Percentiles rank a stretch among this genome's conserved stretches.
Evolutionary conservation across 2,329 filamentous ascomycete species (phyloP).

Genomic region (Pseudopithomyces chartarum): DNA sequence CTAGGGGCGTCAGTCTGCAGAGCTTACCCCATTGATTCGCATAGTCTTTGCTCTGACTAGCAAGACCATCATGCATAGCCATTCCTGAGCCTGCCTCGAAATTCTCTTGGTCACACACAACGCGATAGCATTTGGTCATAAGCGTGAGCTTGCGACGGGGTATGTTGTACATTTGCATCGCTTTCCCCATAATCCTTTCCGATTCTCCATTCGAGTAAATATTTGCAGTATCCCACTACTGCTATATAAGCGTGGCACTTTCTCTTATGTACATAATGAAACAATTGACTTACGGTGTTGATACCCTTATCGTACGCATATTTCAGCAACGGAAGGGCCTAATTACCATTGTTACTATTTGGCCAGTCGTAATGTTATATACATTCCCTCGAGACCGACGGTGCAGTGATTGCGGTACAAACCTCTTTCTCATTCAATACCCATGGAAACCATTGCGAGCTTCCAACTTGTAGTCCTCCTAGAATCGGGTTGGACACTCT

Average conservation of each 20-base stretch:
- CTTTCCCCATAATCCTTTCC: conserved; percentile 62
- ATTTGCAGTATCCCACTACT: conserved; percentile 37
- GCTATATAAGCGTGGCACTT: neutral
- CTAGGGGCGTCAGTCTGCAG: too few species aligned
- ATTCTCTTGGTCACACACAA: conserved; percentile 50
- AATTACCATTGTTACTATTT: too few species aligned
- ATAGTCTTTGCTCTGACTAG: conserved; percentile 51
- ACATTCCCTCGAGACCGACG: too few species aligned
- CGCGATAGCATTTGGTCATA: conserved; percentile 60
- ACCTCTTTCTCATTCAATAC: neutral
- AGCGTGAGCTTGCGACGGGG: conserved; percentile 63
- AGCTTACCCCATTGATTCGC: conserved; percentile 46
- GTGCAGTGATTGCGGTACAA: neutral
- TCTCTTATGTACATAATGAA: neutral
- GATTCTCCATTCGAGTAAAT: conserved; percentile 62
- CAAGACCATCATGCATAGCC: conserved; percentile 48
- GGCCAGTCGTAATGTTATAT: too few species aligned
- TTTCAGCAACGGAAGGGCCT: conserved; percentile 37
- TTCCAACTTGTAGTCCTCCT: neutral
- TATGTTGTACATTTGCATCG: conserved; percentile 64
- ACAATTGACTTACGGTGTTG: conserved; percentile 29
- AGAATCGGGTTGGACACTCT: neutral
- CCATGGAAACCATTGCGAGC: neutral
- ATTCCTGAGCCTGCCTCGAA: conserved; percentile 30
- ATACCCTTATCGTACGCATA: conserved; percentile 49